A percentile compares a stretch with the other conserved stretches of the same genome.
Conservation (phyloP, 2,329 filamentous ascomycete genomes). For the Aureobasidium sp. region DNA sequence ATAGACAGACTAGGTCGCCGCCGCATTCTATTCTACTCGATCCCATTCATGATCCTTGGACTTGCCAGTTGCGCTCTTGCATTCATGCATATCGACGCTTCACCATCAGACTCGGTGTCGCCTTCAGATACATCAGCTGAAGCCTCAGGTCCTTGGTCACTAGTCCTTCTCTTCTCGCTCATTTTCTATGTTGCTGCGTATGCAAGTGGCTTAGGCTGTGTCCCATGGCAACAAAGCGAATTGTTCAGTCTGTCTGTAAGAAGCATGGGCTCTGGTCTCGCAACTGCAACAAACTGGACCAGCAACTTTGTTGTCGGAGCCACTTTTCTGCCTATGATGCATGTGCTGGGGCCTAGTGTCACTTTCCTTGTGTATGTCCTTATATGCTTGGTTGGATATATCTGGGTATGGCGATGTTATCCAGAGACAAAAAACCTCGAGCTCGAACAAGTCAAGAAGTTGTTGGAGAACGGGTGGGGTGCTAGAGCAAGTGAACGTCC, state of each 20-base stretch:
- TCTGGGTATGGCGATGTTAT: slow-evolving; percentile 63
- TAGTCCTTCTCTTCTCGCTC: slow-evolving; percentile 63
- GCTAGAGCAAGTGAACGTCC: slow-evolving; percentile 16
- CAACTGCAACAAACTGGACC: slow-evolving; percentile 79
- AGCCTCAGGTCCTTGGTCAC: slow-evolving; percentile 23
- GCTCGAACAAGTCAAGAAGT: slow-evolving; percentile 66
- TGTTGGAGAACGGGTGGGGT: slow-evolving; percentile 67
- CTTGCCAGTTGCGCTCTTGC: slow-evolving; percentile 63
- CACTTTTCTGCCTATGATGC: slow-evolving; percentile 84
- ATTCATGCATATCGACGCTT: slow-evolving; percentile 56
- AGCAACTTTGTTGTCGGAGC: slow-evolving; percentile 80
- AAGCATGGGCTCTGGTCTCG: slow-evolving; percentile 61
- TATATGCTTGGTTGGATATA: slow-evolving; percentile 62
- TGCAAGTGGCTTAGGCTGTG: slow-evolving; percentile 79
- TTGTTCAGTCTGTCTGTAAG: slow-evolving; percentile 68
- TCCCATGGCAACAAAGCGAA: slow-evolving; percentile 95
- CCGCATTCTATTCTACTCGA: slow-evolving; percentile 66
- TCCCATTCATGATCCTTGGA: slow-evolving; percentile 74
- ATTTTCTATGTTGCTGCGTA: slow-evolving; percentile 80
- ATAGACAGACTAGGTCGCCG: slow-evolving; percentile 38
- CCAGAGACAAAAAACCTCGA: slow-evolving; percentile 76
- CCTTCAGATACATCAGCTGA: slow-evolving; percentile 16
- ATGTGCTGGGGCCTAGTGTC: slow-evolving; percentile 59
- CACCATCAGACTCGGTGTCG: not conserved
- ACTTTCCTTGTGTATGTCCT: slow-evolving; percentile 75